Evolutionary conservation across 371 early-diverging fungal genomes (phyloP), one percentile per base, ranked within the genome.

Genomic region (Mortierella sp.): DNA sequence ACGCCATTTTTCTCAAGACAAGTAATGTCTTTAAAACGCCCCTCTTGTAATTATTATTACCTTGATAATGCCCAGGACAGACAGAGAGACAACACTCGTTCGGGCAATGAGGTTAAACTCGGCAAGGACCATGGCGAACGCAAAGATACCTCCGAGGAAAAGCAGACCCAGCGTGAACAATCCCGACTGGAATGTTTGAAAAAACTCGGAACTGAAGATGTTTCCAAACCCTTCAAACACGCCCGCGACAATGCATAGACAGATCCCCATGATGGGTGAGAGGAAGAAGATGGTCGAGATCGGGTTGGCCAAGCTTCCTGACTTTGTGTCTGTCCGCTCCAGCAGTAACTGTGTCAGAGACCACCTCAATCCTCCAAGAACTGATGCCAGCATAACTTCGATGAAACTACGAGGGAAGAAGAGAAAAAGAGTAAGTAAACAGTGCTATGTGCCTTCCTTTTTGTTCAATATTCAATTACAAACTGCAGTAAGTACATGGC

Each of bases 31-130:
- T n/a, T n/a, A n/a, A n/a, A n/a, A n/a, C n/a, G n/a, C n/a, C n/a
- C n/a, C n/a, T n/a, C n/a, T n/a, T n/a, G n/a, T n/a, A n/a, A n/a
- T n/a, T n/a, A n/a, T n/a, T n/a, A 13, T 39, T 69, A 77, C 77
- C 86, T 94, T 94, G 72, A 91, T 75, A 76, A 94, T 94, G 5
- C 95, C 95, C 19, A 92, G 90, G 1, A 94, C 89, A 9, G 93
- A 92, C 64, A 94, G 77, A 0, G 95, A 88, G 11, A 94, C 89
- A 16, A 92, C 94, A 22, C 90, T 91, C 1, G 94, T 95, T 52
- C 87, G 76, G 9, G 90, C 79, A 67, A 95, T 93, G 61, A 94
- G 76, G 40, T 87, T 76, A 76, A 87, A 94, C 77, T 94, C 95
- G 19, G 89, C 84, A 29, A 91, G 78, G 24, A 93, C 88, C 93